Conservation (phyloP, 2,329 filamentous ascomycete species). For the Parafenestella ontariensis region DNA sequence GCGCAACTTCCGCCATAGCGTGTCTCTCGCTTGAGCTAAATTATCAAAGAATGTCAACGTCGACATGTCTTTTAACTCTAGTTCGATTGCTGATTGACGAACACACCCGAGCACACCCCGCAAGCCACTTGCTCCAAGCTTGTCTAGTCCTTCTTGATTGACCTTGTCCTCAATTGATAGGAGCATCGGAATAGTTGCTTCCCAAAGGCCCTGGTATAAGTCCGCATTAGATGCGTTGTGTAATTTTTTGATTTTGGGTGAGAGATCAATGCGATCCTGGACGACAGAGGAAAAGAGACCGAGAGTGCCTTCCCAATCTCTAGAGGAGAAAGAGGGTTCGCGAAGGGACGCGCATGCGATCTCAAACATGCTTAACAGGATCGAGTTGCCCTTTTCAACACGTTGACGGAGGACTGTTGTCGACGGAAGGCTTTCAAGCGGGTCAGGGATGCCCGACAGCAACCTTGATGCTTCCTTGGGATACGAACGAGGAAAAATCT, state of each 20-base stretch:
- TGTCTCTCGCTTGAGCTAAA: conserved; percentile 42
- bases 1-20: conserved; percentile 41
- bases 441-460: conserved; percentile 9
- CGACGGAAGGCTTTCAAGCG: background rate
- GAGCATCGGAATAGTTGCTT: conserved; percentile 26
- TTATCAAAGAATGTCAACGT: conserved; percentile 46
- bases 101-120: conserved; percentile 15
- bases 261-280: conserved; percentile 19
- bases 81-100: background rate
- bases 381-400: conserved; percentile 37
- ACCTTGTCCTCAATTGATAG: conserved; percentile 29
- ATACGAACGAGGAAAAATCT: conserved; percentile 1
- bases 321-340: conserved; percentile 42
- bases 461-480: conserved; percentile 2
- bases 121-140: conserved; percentile 13
- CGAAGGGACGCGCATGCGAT: conserved; percentile 32
- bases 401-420: conserved; percentile 13
- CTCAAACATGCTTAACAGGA: conserved; percentile 38
- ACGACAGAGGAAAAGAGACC: conserved; percentile 21
- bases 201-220: conserved; percentile 29
- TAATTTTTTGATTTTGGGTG: conserved; percentile 8
- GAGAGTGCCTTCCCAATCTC: conserved; percentile 39
- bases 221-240: conserved; percentile 18
- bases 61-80: conserved; percentile 18
- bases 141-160: conserved; percentile 20